Evolutionary conservation across 2,329 filamentous ascomycete species (phyloP), one percentile per base, ranked within the genome.

Genomic region (Arthrinium phaeospermum): DNA sequence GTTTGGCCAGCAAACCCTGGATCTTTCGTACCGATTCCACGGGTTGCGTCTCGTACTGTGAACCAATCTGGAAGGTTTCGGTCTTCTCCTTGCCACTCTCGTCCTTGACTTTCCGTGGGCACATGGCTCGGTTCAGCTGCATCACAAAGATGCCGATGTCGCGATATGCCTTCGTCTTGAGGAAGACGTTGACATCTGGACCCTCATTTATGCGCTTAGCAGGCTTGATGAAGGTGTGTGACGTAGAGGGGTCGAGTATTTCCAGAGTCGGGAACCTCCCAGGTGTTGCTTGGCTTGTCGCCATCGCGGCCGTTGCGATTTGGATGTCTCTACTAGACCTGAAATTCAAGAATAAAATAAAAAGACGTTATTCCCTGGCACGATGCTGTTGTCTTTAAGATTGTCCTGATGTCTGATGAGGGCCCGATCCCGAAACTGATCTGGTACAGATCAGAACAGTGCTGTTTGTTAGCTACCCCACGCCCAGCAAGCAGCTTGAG

Each of bases 141-240:
- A 97, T 87, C 67, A 98, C 85, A 81, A 98, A 98, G 67, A 90
- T 88, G 82, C 94, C 93, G 71, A 99, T 93, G 80, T 98, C 94
- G 72, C 91, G 89, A 83, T 98, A 98, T 64, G 94, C 96, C 76
- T 89, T 90, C 68, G 94, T 95, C 12, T 88, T 89, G 70, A 97
- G 89, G 82, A 98, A 99, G 74, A 88, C 89, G 27, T 89, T 82
- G 71, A 99, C 93, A 86, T 98, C 95, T 73, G 91, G 85, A 72
- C 92, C 92, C 78, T 96, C 93, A 83, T 97, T 88, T 84, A 99
- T 99, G 78, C 88, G 88, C 82, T 98, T 99, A 72, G 81, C 80
- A 0, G 96, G 96, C 57, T 85, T 84, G 70, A 85, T 80, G 82
- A 98, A 98, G 45, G 75, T 79, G 79, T 90, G 89, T 13, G 86